These are phyloP conservation scores for Exophiala xenobiotica DNA, from an alignment of 2,329 filamentous ascomycete species.

Conservation along the genomic window DNA sequence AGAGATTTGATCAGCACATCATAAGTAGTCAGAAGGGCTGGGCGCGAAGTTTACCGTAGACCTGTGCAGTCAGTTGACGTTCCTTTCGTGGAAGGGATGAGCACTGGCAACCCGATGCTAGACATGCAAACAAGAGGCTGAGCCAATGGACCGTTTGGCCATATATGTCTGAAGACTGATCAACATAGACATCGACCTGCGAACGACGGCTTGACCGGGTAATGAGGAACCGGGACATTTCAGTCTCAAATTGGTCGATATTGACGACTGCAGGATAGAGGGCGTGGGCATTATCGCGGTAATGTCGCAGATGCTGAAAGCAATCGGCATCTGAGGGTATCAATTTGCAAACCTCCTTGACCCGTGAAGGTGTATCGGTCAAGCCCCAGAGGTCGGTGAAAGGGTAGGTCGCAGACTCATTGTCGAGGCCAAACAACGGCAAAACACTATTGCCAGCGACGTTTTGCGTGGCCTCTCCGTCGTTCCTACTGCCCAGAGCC, in stretches of 20 bases:
- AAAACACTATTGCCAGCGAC: conserved; percentile 60
- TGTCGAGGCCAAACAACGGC: conserved; percentile 61
- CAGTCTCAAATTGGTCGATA: conserved; percentile 53
- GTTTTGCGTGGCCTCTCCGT: conserved; percentile 48
- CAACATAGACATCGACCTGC: conserved; percentile 41
- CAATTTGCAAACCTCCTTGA: conserved; percentile 57
- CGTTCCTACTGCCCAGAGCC: conserved; percentile 51
- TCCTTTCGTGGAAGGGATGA: conserved; percentile 58
- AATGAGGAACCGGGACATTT: conserved; percentile 53
- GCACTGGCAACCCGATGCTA: conserved; percentile 62
- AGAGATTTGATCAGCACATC: conserved; percentile 37
- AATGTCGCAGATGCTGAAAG: conserved; percentile 45
- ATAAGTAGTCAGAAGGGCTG: conserved; percentile 29
- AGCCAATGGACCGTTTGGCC: conserved; percentile 59
- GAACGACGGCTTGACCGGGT: conserved; percentile 40
- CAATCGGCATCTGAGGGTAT: conserved; percentile 59
- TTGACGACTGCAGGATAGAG: conserved; percentile 62
- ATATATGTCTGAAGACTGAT: conserved; percentile 50
- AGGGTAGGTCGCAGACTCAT: conserved; percentile 63
- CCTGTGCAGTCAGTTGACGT: conserved; percentile 61
- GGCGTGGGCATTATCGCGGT: conserved; percentile 57
- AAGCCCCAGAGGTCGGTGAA: conserved; percentile 65
- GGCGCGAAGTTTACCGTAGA: conserved; percentile 50
- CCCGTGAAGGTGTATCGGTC: conserved; percentile 56
- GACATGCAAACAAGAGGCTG: conserved; percentile 58